Evolutionary conservation across 163 green algal genomes (phyloP), one percentile per base, ranked within the genome.

Genomic region (Chlamydomonas reinhardtii): DNA sequence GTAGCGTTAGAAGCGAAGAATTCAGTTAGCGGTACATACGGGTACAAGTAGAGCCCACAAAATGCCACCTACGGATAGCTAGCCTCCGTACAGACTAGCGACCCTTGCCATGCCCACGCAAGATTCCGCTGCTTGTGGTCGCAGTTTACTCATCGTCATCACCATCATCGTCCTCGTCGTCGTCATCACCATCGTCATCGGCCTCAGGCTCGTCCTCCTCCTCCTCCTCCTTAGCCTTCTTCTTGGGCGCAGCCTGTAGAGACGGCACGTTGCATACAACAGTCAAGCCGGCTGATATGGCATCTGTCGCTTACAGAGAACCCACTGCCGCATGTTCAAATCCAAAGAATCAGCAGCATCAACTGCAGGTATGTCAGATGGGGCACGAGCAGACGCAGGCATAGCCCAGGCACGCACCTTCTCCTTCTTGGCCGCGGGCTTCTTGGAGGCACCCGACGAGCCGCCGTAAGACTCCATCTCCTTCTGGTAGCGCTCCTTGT

Each of bases 401-500:
- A n/a, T n/a, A n/a, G n/a, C n/a, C n/a, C n/a, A n/a, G n/a, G 39
- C 39, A 48, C 48, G 48, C 61, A 29, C 61, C 66, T 73, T 39
- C 15, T 43, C 31, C 66, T 73, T 39, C 31, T 43, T 27, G 31
- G 31, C 31, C 15, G 31, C 11, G 16, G 17, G 0, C 79, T 85
- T 85, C n/a, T 68, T 48, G n/a, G 64, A 48, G 20, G 27, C 66
- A 31, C 73, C 48, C 66, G 37, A 68, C 4, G 29, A 14, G 22
- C 9, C 32, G 68, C 78, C 72, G 68, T 78, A 85, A 3, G 32
- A 34, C 69, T 85, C 52, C 68, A 85, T 85, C 24, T 61, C 79
- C 79, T 85, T 72, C 14, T 24, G 4, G 68, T 85, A 85, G 9
- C 79, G 79, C 68, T 85, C 56, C 80, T 86, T 86, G 70, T 86